Base-by-base conservation (phyloP, 495 filamentous ascomycete species). In the Penicillium bovifimosum region DNA sequence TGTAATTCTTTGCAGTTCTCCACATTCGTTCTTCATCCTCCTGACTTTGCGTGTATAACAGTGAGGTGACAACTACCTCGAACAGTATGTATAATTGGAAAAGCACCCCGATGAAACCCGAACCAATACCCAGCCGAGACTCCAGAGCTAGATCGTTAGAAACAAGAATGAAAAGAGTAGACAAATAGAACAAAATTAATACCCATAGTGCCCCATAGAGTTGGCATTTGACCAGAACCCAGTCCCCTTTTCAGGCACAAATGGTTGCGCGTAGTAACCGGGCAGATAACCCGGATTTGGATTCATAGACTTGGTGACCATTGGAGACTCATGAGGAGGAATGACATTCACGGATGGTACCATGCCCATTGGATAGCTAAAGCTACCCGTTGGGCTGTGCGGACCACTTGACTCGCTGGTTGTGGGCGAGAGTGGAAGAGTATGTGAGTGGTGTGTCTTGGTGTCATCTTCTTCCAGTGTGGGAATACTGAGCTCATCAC, bases 341-440 rank as follows among this genome's bases (percentile, higher is more conserved):
- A 50, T 42, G 5, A 50, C 38, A 17, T 50, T 38, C 11, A 64
- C 18, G 18, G 52, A 39, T 2, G 41, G n/a, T 11, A 40, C 27
- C 52, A 63, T 58, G 11, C 11, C 16, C 28, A 55, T 17, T 0
- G 50, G 47, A 13, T 63, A 61, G 14, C 54, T 43, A 36, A 48
- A 63, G 1, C 41, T 47, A 1, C 47, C 47, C 3, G 51, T 52
- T 5, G 62, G 62, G 29, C 59, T 64, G 16, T 60, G 59, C 3
- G 62, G 56, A 3, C 53, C 62, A 53, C 62, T 65, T 4, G 60
- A 65, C 11, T 58, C 56, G 29, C 62, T 65, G 9, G 60, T 53
- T 1, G 59, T 50, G 9, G 62, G 62, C 0, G 62, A 65, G 5
- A 60, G 27, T 0, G 62, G 62, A 13, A 60, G 18, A 32, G 14